Percentiles rank a stretch among this genome's conserved stretches.
Conservation (phyloP, 768 basidiomycete genomes). For the Pisolithus marmoratus region DNA sequence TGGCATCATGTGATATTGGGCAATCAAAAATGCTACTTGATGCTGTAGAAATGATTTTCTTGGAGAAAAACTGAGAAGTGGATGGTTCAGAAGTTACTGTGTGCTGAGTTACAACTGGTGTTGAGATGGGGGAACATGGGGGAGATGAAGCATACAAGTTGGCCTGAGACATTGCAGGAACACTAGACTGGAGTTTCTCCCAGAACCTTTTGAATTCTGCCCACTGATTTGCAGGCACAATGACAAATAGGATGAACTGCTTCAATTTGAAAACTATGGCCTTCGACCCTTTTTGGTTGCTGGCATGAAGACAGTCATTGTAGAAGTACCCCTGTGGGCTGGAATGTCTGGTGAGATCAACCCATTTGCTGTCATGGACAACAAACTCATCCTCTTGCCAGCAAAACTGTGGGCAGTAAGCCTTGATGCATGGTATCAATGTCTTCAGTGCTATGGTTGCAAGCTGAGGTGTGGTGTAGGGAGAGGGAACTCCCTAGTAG, state of each 20-base stretch:
- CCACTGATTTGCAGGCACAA: conserved; percentile 6
- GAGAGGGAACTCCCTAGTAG: too few relatives aligned
- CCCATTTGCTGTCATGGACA: conserved; percentile 5
- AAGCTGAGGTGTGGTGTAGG: neutral
- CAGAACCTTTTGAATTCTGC: neutral
- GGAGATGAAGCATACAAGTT: too few relatives aligned
- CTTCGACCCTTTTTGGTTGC: neutral
- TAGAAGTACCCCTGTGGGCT: conserved; percentile 2
- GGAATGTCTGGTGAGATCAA: neutral
- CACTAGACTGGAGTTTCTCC: neutral
- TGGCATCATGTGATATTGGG: neutral
- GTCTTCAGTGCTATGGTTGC: neutral
- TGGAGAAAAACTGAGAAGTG: neutral
- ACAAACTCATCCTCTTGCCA: conserved; percentile 5
- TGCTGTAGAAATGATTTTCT: neutral
- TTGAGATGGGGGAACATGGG: neutral
- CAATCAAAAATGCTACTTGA: neutral
- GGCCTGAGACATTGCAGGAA: neutral
- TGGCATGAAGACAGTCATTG: neutral
- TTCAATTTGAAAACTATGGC: conserved; percentile 1
- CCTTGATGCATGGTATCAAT: neutral
- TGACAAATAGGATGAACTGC: conserved; percentile 1
- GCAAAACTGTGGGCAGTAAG: neutral
- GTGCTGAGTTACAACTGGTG: neutral
- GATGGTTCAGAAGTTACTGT: neutral